Conservation (phyloP, 2,329 filamentous ascomycete genomes). For the Verticillium nubilum region DNA sequence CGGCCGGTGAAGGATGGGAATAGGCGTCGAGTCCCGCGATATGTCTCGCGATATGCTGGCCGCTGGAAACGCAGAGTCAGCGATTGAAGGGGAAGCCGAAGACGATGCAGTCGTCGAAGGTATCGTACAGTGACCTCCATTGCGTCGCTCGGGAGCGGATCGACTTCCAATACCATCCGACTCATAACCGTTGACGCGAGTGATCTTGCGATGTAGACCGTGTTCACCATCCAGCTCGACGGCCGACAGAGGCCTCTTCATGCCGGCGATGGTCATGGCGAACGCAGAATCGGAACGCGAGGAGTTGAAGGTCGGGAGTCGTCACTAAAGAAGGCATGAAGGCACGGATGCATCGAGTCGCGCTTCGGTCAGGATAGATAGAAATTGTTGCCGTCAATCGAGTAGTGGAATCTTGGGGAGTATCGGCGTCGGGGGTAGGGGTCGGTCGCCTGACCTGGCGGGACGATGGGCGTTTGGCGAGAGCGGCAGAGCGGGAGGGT, state of each 20-base stretch:
- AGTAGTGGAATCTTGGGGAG: not conserved
- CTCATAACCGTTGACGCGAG: slow-evolving; percentile 1
- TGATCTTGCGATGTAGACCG: not conserved
- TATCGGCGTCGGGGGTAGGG: not conserved
- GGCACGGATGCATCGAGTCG: not conserved
- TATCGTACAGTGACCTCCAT: not conserved
- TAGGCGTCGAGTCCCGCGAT: not conserved
- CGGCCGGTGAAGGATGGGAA: slow-evolving; percentile 3
- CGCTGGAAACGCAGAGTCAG: not conserved
- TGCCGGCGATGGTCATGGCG: slow-evolving; percentile 26
- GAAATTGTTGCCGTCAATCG: not conserved
- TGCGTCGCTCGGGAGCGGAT: not conserved
- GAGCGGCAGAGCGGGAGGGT: not conserved
- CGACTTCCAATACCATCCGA: not conserved
- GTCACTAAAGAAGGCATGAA: not conserved
- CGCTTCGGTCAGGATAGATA: not conserved
- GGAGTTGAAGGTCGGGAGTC: not conserved
- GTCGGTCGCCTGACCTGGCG: not conserved
- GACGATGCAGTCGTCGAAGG: not conserved
- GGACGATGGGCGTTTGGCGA: not conserved
- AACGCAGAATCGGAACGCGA: not conserved
- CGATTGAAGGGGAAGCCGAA: not conserved
- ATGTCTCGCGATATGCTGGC: not conserved
- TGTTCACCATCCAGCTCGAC: slow-evolving; percentile 20
- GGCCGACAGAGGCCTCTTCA: slow-evolving; percentile 34